Evolutionary conservation across 805 yeast species (phyloP).

Genomic region (Suhomyces prunicola): DNA sequence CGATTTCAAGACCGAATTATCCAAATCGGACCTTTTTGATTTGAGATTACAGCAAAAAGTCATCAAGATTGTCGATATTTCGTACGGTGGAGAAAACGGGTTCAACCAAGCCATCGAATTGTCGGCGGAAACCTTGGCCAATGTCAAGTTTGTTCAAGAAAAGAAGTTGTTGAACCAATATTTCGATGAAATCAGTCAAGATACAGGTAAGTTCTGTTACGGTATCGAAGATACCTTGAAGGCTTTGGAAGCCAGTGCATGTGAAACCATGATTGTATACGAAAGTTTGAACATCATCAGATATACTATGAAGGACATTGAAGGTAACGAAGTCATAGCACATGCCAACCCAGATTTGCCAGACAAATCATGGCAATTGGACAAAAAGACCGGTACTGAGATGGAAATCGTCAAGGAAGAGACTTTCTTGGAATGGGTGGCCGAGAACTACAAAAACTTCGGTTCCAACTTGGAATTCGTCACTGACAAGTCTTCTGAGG

Average conservation of each 20-base stretch:
- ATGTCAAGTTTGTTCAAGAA: conserved; percentile 97
- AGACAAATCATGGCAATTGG: conserved; percentile 72
- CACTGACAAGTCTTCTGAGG: conserved; percentile 94
- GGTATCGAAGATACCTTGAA: conserved; percentile 96
- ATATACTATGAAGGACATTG: conserved; percentile 78
- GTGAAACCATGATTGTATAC: conserved; percentile 87
- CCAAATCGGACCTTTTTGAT: conserved; percentile 91
- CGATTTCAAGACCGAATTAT: conserved; percentile 93
- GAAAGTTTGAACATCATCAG: conserved; percentile 87
- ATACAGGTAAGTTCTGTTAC: conserved; percentile 95
- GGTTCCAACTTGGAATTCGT: conserved; percentile 97
- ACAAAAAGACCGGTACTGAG: conserved; percentile 84
- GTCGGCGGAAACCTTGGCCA: conserved; percentile 93
- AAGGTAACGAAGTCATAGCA: conserved; percentile 71
- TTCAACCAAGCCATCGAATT: conserved; percentile 98
- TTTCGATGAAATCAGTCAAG: conserved; percentile 97
- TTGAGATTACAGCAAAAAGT: conserved; percentile 82
- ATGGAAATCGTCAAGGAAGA: conserved; percentile 86
- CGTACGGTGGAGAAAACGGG: conserved; percentile 99
- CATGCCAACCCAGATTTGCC: conserved; percentile 71
- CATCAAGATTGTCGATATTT: conserved; percentile 90
- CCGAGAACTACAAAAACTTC: conserved; percentile 89
- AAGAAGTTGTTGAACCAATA: conserved; percentile 89
- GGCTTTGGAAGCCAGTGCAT: conserved; percentile 94
- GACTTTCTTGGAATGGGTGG: conserved; percentile 93